Conservation (phyloP, 2,329 filamentous ascomycete species). For the Epichloe aotearoae region DNA sequence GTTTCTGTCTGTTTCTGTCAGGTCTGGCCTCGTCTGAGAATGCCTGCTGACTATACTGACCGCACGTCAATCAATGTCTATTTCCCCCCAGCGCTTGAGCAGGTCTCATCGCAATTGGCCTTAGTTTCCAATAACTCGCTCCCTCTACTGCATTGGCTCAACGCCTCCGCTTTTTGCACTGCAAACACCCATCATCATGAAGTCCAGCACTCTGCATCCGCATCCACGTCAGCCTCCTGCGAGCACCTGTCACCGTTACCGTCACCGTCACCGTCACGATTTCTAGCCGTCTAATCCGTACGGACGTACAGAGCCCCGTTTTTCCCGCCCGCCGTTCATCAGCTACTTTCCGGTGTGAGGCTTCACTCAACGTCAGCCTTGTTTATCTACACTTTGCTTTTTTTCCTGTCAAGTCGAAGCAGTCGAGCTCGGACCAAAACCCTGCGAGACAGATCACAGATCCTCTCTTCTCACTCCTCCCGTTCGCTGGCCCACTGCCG, state of each 20-base stretch:
- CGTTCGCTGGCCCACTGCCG: neutral
- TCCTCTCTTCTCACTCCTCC: neutral
- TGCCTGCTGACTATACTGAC: neutral
- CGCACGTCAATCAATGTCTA: constrained; percentile 1
- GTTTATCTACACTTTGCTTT: neutral
- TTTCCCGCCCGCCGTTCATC: neutral
- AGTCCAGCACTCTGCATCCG: neutral
- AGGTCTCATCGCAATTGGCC: constrained; percentile 1
- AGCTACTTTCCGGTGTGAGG: neutral
- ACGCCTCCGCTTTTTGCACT: neutral
- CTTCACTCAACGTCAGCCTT: neutral
- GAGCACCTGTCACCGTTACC: neutral
- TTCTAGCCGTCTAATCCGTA: neutral
- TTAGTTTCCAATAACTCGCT: neutral
- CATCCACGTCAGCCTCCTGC: neutral
- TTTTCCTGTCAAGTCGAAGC: neutral
- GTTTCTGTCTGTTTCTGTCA: neutral
- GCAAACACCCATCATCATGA: neutral
- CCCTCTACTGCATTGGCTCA: neutral
- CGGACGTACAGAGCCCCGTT: neutral
- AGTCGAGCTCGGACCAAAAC: neutral
- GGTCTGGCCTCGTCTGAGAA: neutral
- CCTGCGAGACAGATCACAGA: neutral
- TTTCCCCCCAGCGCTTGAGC: neutral
- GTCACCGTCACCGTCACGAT: neutral